phyloP scores from a whole-genome alignment of 140 eudicot species.

The Flaveria floridana region DNA sequence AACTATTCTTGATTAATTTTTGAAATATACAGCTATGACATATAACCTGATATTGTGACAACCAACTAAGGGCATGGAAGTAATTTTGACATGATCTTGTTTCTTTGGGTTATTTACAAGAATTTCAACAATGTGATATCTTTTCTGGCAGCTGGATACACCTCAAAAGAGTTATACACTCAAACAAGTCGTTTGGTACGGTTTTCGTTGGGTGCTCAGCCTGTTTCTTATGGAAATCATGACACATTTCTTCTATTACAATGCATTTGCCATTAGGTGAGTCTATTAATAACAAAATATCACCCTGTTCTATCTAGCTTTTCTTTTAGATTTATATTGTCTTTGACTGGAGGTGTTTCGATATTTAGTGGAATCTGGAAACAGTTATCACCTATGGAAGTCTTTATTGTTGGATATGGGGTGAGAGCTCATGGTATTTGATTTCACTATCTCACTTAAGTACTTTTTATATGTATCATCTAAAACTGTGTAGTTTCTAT shows the following conservation, averaged over 20 bases:
- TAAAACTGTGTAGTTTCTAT: not conserved
- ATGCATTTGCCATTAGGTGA: constrained; percentile 92
- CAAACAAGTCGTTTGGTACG: constrained; percentile 71
- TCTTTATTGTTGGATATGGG: constrained; percentile 95
- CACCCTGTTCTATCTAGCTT: not conserved
- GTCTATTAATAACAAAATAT: constrained; percentile 14
- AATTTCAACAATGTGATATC: constrained; percentile 12
- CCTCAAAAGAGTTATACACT: constrained; percentile 71
- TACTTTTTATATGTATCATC: not conserved
- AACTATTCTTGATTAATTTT: constrained; percentile 5
- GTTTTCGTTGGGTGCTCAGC: constrained; percentile 79
- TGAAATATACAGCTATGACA: constrained; percentile 8
- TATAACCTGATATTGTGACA: constrained; percentile 1
- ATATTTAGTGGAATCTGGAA: constrained; percentile 80
- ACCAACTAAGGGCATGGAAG: not conserved
- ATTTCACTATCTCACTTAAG: constrained; percentile 19
- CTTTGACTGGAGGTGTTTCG: constrained; percentile 20
- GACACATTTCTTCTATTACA: constrained; percentile 86
- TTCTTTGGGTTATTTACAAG: constrained; percentile 19
- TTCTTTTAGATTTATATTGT: not conserved
- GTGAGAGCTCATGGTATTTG: constrained; percentile 61
- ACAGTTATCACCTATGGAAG: constrained; percentile 78
- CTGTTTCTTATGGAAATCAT: constrained; percentile 72
- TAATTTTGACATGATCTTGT: not conserved
- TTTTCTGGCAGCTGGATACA: constrained; percentile 61